Conservation (phyloP, 1,284 basidiomycete genomes). For the Phellopilus nigrolimitatus region DNA sequence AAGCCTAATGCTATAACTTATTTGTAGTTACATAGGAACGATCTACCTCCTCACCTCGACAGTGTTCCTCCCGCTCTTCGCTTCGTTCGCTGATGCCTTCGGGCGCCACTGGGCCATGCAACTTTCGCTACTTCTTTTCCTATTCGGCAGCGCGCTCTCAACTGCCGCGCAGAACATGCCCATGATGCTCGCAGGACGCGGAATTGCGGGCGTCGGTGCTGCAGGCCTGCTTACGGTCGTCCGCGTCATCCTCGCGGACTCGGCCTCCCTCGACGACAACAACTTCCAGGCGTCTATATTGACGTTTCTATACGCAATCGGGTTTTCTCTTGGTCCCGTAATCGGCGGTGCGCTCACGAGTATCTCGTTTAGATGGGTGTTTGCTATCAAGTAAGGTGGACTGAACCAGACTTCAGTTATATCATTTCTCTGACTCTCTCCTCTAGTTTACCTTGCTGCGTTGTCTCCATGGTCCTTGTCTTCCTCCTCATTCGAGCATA, state of each 20-base stretch:
- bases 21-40: constrained; percentile 37
- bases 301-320: constrained; percentile 41
- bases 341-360: constrained; percentile 41
- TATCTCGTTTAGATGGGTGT: constrained; percentile 47
- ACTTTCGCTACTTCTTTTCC: constrained; percentile 39
- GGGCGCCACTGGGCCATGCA: constrained; percentile 45
- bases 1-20: constrained; percentile 15
- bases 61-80: constrained; percentile 48
- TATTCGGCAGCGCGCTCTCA: constrained; percentile 42
- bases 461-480: constrained; percentile 34
- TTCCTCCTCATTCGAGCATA: constrained; percentile 39
- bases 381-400: constrained; percentile 45
- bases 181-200: constrained; percentile 41
- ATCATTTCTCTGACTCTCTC: background rate
- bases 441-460: constrained; percentile 29
- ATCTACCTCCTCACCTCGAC: constrained; percentile 40
- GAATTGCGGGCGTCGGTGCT: constrained; percentile 43
- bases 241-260: constrained; percentile 42
- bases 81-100: constrained; percentile 43
- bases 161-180: constrained; percentile 40
- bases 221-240: constrained; percentile 44
- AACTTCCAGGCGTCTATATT: constrained; percentile 38
- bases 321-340: constrained; percentile 41
- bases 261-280: constrained; percentile 37
- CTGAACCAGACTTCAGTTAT: background rate